A percentile compares a stretch with the other conserved stretches of the same genome.
Evolutionary conservation across 2,329 filamentous ascomycete genomes (phyloP).

Genomic region (Calonectria pteridis): DNA sequence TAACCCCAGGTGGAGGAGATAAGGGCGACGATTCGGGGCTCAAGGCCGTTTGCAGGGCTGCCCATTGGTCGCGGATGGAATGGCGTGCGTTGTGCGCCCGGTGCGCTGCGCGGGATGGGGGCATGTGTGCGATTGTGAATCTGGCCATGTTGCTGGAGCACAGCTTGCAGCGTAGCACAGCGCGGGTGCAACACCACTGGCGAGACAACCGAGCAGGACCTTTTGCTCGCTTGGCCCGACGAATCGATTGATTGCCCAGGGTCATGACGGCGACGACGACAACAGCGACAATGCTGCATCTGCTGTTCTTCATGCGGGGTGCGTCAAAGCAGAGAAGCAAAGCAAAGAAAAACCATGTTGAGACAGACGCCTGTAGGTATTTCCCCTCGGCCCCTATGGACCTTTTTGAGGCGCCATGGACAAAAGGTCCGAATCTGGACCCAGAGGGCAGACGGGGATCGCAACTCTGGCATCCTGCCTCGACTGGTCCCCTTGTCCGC

Average conservation of each 20-base stretch:
- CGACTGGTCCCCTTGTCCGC: conserved; percentile 5
- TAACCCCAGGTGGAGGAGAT: conserved; percentile 44
- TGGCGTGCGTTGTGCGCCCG: conserved; percentile 30
- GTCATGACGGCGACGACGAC: background rate
- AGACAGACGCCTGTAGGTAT: background rate
- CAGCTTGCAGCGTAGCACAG: background rate
- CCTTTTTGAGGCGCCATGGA: conserved; percentile 21
- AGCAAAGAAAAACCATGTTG: conserved; percentile 4
- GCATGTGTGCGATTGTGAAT: background rate
- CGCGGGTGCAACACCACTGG: background rate
- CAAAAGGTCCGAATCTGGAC: conserved; percentile 43
- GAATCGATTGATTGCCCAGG: background rate
- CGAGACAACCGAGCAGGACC: background rate
- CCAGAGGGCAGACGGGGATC: conserved; percentile 20
- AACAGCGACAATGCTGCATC: background rate
- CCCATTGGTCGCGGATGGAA: conserved; percentile 36
- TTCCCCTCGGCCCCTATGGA: background rate
- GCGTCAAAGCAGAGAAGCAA: background rate
- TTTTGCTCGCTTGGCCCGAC: background rate
- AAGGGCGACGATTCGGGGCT: conserved; percentile 35
- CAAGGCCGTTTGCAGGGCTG: conserved; percentile 29
- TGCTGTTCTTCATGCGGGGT: background rate
- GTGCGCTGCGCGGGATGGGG: background rate
- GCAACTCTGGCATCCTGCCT: conserved; percentile 26
- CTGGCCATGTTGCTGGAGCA: background rate